Conservation (phyloP, 2,329 filamentous ascomycete species). For the Ophiostoma ulmi region DNA sequence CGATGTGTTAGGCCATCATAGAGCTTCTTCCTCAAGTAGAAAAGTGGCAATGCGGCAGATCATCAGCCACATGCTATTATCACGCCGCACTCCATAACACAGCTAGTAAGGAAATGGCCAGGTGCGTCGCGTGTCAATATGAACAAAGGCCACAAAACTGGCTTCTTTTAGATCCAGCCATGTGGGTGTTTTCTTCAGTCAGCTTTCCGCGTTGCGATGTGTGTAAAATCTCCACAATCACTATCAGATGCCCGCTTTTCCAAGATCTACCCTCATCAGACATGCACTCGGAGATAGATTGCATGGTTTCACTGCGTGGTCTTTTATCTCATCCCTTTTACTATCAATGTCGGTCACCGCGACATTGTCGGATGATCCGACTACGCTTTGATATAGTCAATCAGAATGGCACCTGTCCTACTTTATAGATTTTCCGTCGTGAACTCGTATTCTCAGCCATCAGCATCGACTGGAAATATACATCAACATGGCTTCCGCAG, state of each 20-base stretch:
- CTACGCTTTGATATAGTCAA: neutral
- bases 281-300: neutral
- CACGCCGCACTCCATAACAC: neutral
- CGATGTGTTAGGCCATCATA: too few species aligned
- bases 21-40: too few species aligned
- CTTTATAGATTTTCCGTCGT: neutral
- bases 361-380: conserved; percentile 6
- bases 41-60: neutral
- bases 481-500: neutral
- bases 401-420: neutral
- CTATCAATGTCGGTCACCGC: neutral
- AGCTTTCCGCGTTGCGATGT: neutral
- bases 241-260: conserved; percentile 2
- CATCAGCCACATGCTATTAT: neutral
- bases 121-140: too few species aligned
- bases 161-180: neutral
- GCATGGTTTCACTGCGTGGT: neutral
- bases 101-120: too few species aligned
- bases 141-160: neutral
- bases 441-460: neutral
- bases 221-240: neutral
- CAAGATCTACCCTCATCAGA: neutral
- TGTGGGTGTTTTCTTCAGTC: neutral
- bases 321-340: neutral
- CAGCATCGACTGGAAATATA: neutral